Evolutionary conservation across 345 rosid species (phyloP), one percentile per base, ranked within the genome.

Genomic region (Brassica nigra): DNA sequence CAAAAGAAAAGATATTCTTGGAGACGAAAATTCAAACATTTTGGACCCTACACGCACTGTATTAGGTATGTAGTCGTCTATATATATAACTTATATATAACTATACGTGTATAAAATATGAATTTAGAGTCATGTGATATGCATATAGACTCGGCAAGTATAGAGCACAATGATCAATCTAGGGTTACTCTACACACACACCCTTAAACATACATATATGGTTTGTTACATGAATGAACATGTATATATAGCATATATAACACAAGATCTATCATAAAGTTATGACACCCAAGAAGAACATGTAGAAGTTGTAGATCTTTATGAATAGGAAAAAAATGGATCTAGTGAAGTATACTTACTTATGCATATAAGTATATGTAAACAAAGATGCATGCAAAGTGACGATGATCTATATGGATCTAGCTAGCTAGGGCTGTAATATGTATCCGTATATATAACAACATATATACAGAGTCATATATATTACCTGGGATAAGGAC

Each of bases 401-500:
- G 62, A 57, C 10, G 27, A 47, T 62, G 67, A 18, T 63, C 49
- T 20, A 28, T 65, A 66, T 16, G 52, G 59, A 78, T 73, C 18
- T 18, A 18, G 18, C 74, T 59, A 44, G 54, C 73, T 68, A 73
- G 78, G 78, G 70, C 16, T 74, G 34, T 14, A 72, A 66, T 54
- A 49, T 30, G 1, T 68, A 47, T 42, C 12, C 3, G 31, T 62
- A 5, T 5, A 61, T 12, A 15, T 44, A 44, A 44, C 61, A 18
- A 16, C 28, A 27, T 28, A 70, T 14, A 58, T 30, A 78, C 59
- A 78, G 76, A 71, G 81, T 64, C 44, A 29, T 73, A 23, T 33
- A 31, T 47, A 1, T 49, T 73, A 96, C 99, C 99, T 92, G 68
- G 99, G 99, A 81, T 85, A 88, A 64, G 97, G 98, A 85, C 98